Base-by-base conservation (phyloP, 2,329 filamentous ascomycete species). In the Ceratocystis alfenasii region DNA sequence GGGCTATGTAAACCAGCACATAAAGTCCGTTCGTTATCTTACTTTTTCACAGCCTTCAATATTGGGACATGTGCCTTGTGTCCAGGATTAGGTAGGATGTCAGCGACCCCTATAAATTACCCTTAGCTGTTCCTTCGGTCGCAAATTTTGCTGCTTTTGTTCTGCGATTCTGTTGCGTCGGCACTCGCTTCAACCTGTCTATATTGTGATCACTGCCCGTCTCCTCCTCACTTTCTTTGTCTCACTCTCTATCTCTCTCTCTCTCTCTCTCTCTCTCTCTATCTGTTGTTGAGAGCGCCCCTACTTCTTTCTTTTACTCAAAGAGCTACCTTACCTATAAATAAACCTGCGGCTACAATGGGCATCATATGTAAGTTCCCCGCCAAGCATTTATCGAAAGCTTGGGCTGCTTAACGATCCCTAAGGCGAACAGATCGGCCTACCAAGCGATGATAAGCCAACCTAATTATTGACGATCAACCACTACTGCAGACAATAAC, bases 281-380 rank as follows among this genome's bases (percentile, higher is more conserved):
- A 5, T 25, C 25, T 53, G 48, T 28, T 6, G 22, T 28, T 15
- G 20, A 28, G 22, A 53, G 8, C 6, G 8, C 15, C 22, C 2
- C 10, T 4, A 17, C 1, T 25, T 12, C 6, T 22, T 22, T 5
- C 22, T n/a, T 53, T 4, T n/a, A 8, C 7, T 53, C 48, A 8
- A 25, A 8, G n/a, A 20, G 15, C 7, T 12, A 3, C 17, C 22
- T 22, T 50, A 3, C 46, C n/a, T 50, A n/a, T n/a, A 12, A 50
- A 20, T 22, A 20, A 7, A 8, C 4, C 6, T 50, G 22, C 48
- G 17, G n/a, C 5, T 36, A 59, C 33, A 28, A 59, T 59, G 55
- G 55, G 25, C 33, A 59, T 59, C n/a, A 2, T 59, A n/a, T 59
- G 55, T 59, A 59, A 59, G 55, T 36, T 59, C 15, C 15, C 7